A percentile compares a stretch with the other conserved stretches of the same genome.
Evolutionary conservation across 768 basidiomycete species (phyloP).

Genomic region (Termitomyces sp.): DNA sequence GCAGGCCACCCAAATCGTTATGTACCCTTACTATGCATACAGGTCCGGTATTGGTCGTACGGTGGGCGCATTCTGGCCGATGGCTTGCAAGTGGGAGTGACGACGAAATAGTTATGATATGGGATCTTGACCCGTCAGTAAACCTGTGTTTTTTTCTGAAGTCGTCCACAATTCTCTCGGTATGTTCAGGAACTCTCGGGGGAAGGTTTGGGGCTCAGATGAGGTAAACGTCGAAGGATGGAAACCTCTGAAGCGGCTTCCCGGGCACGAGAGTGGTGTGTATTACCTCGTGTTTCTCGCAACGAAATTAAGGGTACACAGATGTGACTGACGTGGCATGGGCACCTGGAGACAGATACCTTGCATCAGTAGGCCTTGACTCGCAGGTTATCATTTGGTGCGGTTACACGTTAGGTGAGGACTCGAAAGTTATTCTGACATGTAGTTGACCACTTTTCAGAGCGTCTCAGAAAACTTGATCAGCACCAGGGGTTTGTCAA

Average conservation of each 20-base stretch:
- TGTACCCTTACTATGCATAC: slow-evolving; percentile 93
- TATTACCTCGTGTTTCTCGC: slow-evolving; percentile 8
- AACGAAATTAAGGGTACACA: slow-evolving; percentile 22
- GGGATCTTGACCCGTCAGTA: slow-evolving; percentile 94
- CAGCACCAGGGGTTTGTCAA: slow-evolving; percentile 96
- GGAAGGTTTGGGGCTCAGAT: slow-evolving; percentile 90
- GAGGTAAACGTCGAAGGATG: slow-evolving; percentile 97
- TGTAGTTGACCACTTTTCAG: slow-evolving; percentile 32
- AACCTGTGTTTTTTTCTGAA: not conserved
- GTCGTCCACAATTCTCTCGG: slow-evolving; percentile 4
- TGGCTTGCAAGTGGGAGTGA: slow-evolving; percentile 97
- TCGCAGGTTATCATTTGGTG: slow-evolving; percentile 92
- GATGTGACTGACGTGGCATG: slow-evolving; percentile 96
- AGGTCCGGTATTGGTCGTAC: slow-evolving; percentile 83
- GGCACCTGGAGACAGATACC: slow-evolving; percentile 87
- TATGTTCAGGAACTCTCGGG: slow-evolving; percentile 56
- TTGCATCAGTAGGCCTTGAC: slow-evolving; percentile 93
- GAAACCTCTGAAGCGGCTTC: slow-evolving; percentile 89
- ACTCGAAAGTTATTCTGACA: slow-evolving; percentile 15
- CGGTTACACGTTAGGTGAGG: slow-evolving; percentile 77
- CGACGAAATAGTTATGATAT: slow-evolving; percentile 93
- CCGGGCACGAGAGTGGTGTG: slow-evolving; percentile 92
- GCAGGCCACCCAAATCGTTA: slow-evolving; percentile 77
- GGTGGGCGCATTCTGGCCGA: slow-evolving; percentile 91
- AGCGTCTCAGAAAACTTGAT: slow-evolving; percentile 77